Conservation (phyloP, 2,329 filamentous ascomycete species). For the Fusarium duplospermum region DNA sequence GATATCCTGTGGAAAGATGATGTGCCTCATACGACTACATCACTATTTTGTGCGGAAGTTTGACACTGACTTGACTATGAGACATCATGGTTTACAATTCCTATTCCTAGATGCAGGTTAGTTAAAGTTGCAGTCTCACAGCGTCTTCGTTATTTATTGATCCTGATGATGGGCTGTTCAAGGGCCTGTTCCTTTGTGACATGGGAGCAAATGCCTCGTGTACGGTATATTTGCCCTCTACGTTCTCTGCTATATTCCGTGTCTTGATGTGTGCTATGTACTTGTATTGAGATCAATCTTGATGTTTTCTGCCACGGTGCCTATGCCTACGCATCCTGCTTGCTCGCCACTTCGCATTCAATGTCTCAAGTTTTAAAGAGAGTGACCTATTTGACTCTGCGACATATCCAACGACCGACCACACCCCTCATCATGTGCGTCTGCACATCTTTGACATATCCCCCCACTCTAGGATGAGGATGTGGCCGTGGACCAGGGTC, state of each 20-base stretch:
- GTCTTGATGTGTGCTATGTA: background rate
- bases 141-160: background rate
- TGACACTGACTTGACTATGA: background rate
- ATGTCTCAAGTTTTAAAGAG: background rate
- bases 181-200: background rate
- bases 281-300: background rate
- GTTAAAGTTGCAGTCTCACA: background rate
- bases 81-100: background rate
- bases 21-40: background rate
- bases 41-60: background rate
- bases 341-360: background rate
- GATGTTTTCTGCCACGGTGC: background rate
- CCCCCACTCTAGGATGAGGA: constrained; percentile 2
- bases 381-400: background rate
- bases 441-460: background rate
- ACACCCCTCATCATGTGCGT: too few species aligned
- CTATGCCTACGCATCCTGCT: background rate
- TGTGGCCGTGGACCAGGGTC: constrained; percentile 48
- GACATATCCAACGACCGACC: background rate
- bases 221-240: background rate
- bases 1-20: background rate
- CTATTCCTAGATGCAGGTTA: background rate
- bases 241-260: background rate
- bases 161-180: too few species aligned
- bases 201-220: background rate